Percentiles rank a stretch among this genome's conserved stretches.
Conservation (phyloP, 75 land plant species). For the Pseudotsuga menziesii region DNA sequence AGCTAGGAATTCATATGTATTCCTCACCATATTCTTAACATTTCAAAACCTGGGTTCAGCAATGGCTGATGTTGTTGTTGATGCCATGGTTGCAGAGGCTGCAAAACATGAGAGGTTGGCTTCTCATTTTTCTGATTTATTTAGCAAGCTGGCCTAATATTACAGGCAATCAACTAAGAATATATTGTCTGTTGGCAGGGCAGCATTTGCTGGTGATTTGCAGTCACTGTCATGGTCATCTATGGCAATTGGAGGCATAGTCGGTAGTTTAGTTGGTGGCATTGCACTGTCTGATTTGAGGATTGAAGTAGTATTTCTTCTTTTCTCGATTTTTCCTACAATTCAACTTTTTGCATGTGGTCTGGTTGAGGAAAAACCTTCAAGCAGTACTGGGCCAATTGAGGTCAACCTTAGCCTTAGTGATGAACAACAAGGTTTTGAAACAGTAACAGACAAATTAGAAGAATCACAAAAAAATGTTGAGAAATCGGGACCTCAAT, state of each 20-base stretch:
- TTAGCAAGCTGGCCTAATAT: neutral
- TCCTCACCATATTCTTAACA: constrained; percentile 47
- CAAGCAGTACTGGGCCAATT: constrained; percentile 8
- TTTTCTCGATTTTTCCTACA: constrained; percentile 59
- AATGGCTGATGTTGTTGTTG: constrained; percentile 92
- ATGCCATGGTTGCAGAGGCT: constrained; percentile 87
- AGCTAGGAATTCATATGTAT: constrained; percentile 38
- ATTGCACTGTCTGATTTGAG: constrained; percentile 41
- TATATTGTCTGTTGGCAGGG: constrained; percentile 39
- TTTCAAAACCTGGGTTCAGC: constrained; percentile 82
- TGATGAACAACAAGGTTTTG: neutral
- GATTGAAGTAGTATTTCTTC: constrained; percentile 53
- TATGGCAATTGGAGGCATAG: constrained; percentile 82
- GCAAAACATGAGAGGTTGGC: constrained; percentile 59
- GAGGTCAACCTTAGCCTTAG: neutral
- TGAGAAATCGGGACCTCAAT: neutral
- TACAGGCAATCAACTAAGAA: neutral
- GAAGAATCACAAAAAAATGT: neutral
- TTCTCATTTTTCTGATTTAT: neutral
- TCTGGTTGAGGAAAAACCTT: constrained; percentile 46
- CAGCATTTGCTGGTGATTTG: constrained; percentile 64
- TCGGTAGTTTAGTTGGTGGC: constrained; percentile 70
- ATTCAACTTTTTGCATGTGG: constrained; percentile 62
- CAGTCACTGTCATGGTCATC: constrained; percentile 80
- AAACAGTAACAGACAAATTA: neutral